Conservation (phyloP, 2,329 filamentous ascomycete species). For the Beauveria varroae region DNA sequence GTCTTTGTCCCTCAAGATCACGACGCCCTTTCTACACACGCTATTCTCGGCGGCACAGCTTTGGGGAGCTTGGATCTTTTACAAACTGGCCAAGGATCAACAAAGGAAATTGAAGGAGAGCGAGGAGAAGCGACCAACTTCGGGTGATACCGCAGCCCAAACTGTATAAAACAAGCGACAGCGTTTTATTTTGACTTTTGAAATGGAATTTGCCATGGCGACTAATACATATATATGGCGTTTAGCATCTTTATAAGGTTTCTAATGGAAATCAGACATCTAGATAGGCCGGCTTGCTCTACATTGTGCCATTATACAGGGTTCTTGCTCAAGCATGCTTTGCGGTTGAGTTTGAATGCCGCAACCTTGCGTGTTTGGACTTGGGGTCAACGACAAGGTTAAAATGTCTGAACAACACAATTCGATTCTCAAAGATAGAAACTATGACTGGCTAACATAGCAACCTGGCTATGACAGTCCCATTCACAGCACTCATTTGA, state of each 20-base stretch:
- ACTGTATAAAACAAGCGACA: background rate
- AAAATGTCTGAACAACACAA: too few relatives aligned
- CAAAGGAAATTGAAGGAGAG: background rate
- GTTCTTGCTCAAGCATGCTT: too few relatives aligned
- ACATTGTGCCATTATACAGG: too few relatives aligned
- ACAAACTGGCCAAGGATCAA: conserved; percentile 9
- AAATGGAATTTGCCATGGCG: background rate
- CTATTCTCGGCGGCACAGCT: conserved; percentile 11
- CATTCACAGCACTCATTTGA: conserved; percentile 6
- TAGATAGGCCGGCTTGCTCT: background rate
- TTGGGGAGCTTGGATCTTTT: conserved; percentile 12
- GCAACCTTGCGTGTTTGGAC: too few relatives aligned
- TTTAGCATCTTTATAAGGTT: background rate
- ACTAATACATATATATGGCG: background rate
- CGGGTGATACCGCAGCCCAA: background rate
- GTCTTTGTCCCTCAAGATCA: conserved; percentile 6
- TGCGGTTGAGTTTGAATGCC: too few relatives aligned
- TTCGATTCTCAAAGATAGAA: too few relatives aligned
- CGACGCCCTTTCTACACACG: conserved; percentile 8
- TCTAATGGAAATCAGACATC: background rate
- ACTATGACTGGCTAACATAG: too few relatives aligned
- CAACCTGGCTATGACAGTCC: conserved; percentile 8
- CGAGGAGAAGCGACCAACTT: conserved; percentile 3
- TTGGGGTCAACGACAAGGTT: too few relatives aligned
- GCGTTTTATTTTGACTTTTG: background rate